These are phyloP conservation scores for Blastocystis sp. DNA, from an alignment of 352 stramenopile species.

Conservation along the genomic window DNA sequence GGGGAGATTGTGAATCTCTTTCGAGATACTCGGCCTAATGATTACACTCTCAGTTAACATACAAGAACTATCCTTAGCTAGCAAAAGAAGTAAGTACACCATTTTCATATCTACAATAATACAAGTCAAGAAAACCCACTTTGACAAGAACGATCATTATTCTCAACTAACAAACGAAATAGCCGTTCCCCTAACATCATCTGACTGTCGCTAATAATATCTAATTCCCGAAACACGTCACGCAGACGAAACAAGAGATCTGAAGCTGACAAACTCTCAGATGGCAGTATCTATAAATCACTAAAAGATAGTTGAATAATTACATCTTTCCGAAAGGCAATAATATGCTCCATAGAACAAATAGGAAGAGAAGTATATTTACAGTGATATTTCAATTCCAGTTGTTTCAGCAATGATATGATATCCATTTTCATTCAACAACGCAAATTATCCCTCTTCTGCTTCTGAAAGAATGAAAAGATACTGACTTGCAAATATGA, in stretches of 20 bases:
- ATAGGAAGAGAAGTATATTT: neutral
- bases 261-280: neutral
- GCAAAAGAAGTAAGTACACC: neutral
- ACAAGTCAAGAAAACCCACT: neutral
- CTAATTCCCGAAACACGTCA: neutral
- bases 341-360: slow-evolving; percentile 5
- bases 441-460: neutral
- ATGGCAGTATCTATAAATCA: neutral
- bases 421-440: neutral
- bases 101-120: neutral
- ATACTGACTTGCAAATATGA: neutral
- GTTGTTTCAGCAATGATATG: neutral
- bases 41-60: neutral
- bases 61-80: neutral
- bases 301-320: neutral
- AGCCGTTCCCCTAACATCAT: neutral
- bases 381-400: neutral
- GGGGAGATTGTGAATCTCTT: neutral
- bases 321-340: slow-evolving; percentile 36
- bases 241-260: neutral
- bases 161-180: neutral
- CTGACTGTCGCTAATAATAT: neutral
- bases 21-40: neutral
- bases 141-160: neutral
- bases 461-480: neutral